phyloP scores from a whole-genome alignment of 2,329 filamentous ascomycete species.

The Penicillium sp. region DNA sequence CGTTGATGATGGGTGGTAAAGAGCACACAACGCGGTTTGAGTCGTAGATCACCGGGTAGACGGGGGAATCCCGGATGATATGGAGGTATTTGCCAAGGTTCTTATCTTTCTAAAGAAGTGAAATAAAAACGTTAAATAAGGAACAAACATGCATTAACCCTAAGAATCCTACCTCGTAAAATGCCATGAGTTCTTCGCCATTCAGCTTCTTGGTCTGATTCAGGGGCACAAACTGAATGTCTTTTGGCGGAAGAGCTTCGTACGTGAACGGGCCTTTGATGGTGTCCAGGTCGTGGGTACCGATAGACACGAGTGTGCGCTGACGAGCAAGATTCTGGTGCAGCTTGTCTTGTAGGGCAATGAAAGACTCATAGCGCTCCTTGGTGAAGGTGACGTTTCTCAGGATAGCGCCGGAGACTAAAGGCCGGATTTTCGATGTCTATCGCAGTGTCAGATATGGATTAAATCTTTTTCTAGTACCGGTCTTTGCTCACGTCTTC shows the following conservation, averaged over 20 bases:
- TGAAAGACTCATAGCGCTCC: constrained; percentile 94
- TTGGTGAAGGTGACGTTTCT: constrained; percentile 88
- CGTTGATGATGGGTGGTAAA: constrained; percentile 95
- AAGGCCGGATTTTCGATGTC: constrained; percentile 76
- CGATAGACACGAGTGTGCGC: constrained; percentile 90
- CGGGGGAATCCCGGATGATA: constrained; percentile 88
- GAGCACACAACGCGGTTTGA: constrained; percentile 83
- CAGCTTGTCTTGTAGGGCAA: constrained; percentile 93
- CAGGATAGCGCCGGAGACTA: constrained; percentile 84
- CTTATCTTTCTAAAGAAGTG: constrained; percentile 66
- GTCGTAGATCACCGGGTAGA: constrained; percentile 96
- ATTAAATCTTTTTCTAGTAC: background rate
- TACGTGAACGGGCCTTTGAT: constrained; percentile 94
- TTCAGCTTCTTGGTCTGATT: constrained; percentile 91
- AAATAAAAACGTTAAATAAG: background rate
- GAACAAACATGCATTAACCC: too few species aligned
- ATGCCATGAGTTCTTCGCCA: constrained; percentile 82
- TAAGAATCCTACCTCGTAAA: constrained; percentile 64
- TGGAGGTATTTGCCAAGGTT: constrained; percentile 85
- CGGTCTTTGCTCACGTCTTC: constrained; percentile 50
- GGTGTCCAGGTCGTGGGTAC: constrained; percentile 93
- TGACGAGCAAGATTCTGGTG: constrained; percentile 94
- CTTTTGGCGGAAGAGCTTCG: constrained; percentile 83
- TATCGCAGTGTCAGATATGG: constrained; percentile 21
- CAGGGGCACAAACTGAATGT: constrained; percentile 85